Evolutionary conservation across 2,329 filamentous ascomycete species (phyloP).

Genomic region (Colletotrichum sp.): DNA sequence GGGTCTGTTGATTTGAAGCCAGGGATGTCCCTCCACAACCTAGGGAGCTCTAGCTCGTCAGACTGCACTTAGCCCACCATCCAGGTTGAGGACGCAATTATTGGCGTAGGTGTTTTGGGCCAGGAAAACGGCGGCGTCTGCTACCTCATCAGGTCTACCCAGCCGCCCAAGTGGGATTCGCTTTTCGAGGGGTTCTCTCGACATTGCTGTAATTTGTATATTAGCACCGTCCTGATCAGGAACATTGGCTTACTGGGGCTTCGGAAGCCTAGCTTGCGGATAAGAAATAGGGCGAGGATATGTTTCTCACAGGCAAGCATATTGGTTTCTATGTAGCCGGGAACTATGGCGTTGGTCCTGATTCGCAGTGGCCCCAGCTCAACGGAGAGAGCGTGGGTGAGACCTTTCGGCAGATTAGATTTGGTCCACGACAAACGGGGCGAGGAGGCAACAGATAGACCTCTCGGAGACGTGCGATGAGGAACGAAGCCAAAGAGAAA

Average conservation of each 20-base stretch:
- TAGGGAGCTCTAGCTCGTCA: conserved; percentile 36
- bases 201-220: conserved; percentile 37
- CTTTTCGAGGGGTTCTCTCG: conserved; percentile 30
- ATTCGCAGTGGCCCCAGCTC: conserved; percentile 67
- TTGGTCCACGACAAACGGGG: neutral
- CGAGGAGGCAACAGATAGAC: neutral
- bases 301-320: conserved; percentile 72
- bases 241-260: neutral
- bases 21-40: neutral
- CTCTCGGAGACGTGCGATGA: neutral
- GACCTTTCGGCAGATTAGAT: conserved; percentile 48
- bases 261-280: neutral
- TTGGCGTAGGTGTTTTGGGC: conserved; percentile 82
- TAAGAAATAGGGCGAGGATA: neutral
- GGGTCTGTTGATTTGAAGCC: neutral
- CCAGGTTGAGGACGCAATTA: conserved; percentile 85
- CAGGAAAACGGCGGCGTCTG: conserved; percentile 82
- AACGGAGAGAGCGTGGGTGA: conserved; percentile 70
- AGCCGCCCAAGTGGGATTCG: conserved; percentile 56
- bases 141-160: conserved; percentile 73
- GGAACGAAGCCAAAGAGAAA: conserved; percentile 5
- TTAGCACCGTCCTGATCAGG: conserved; percentile 31
- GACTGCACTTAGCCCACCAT: conserved; percentile 79
- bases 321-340: conserved; percentile 81
- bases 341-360: conserved; percentile 80